These are phyloP conservation scores for Boletus edulis DNA, from an alignment of 768 basidiomycete genomes.

Conservation along the genomic window DNA sequence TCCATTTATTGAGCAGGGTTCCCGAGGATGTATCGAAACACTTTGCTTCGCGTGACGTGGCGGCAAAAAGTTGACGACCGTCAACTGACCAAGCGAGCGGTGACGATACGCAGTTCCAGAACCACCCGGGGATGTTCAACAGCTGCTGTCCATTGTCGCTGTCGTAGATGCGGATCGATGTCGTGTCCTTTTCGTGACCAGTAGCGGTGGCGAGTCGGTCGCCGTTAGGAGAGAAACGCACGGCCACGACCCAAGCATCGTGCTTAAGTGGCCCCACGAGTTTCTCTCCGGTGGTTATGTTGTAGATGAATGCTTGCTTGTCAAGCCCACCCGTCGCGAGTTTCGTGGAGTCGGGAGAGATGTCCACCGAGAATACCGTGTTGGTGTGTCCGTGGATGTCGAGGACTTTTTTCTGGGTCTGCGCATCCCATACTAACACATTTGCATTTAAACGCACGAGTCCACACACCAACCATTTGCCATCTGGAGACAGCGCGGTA, in stretches of 20 bases:
- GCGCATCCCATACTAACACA: too few species aligned
- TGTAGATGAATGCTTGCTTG: not conserved
- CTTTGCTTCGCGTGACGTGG: not conserved
- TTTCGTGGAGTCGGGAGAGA: too few species aligned
- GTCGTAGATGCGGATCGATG: not conserved
- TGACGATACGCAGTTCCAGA: not conserved
- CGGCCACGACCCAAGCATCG: not conserved
- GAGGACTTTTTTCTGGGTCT: too few species aligned
- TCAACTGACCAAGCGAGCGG: not conserved
- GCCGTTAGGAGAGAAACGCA: too few species aligned
- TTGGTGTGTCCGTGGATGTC: too few species aligned
- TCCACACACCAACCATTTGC: too few species aligned
- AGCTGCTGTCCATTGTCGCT: not conserved
- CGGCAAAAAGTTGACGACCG: not conserved
- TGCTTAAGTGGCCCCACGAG: not conserved
- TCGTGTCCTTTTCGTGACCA: not conserved
- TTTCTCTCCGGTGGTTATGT: not conserved
- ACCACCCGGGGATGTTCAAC: not conserved
- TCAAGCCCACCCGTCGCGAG: too few species aligned
- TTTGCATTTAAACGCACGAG: too few species aligned
- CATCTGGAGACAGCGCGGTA: too few species aligned
- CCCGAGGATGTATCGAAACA: not conserved
- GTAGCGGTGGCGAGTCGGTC: too few species aligned
- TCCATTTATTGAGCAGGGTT: too few species aligned
- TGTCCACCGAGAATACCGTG: too few species aligned